Evolutionary conservation across 2,329 filamentous ascomycete species (phyloP).

Genomic region (Rachicladosporium sp.): DNA sequence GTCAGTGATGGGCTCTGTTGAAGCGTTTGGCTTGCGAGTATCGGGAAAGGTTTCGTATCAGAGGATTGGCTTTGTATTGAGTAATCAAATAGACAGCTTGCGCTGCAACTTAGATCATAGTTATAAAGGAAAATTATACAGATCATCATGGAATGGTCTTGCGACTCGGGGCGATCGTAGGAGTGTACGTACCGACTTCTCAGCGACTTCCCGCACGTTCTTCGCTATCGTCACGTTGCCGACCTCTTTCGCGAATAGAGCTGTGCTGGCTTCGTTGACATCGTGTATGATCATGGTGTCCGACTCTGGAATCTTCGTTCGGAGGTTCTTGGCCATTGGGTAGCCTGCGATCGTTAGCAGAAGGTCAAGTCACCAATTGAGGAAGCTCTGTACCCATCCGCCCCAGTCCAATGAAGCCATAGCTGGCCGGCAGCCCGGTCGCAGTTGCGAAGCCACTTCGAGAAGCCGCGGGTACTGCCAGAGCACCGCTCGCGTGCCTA

Average conservation of each 20-base stretch:
- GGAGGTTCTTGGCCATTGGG: constrained; percentile 60
- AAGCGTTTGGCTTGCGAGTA: no score
- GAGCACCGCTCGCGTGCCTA: no score
- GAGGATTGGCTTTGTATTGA: constrained; percentile 60
- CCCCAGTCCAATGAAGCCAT: constrained; percentile 41
- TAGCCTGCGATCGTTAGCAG: constrained; percentile 39
- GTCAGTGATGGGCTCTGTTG: no score
- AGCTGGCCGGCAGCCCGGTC: constrained; percentile 29
- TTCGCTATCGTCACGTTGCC: constrained; percentile 44
- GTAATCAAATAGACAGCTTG: constrained; percentile 48
- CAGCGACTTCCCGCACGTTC: constrained; percentile 49
- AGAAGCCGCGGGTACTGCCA: constrained; percentile 5
- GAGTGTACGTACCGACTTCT: constrained; percentile 48
- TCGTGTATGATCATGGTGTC: constrained; percentile 56
- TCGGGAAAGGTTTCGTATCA: constrained; percentile 30
- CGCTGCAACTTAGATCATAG: constrained; percentile 63
- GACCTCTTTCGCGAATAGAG: constrained; percentile 45
- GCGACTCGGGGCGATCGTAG: no score
- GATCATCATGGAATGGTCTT: constrained; percentile 5
- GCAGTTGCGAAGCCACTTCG: constrained; percentile 33
- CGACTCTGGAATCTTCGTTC: constrained; percentile 49
- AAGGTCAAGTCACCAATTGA: constrained; percentile 7
- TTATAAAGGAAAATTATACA: constrained; percentile 29
- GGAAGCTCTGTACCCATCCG: constrained; percentile 33
- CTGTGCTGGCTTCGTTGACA: constrained; percentile 45